These are phyloP conservation scores for Mangifera indica DNA, from an alignment of 345 rosid species.

Conservation along the genomic window DNA sequence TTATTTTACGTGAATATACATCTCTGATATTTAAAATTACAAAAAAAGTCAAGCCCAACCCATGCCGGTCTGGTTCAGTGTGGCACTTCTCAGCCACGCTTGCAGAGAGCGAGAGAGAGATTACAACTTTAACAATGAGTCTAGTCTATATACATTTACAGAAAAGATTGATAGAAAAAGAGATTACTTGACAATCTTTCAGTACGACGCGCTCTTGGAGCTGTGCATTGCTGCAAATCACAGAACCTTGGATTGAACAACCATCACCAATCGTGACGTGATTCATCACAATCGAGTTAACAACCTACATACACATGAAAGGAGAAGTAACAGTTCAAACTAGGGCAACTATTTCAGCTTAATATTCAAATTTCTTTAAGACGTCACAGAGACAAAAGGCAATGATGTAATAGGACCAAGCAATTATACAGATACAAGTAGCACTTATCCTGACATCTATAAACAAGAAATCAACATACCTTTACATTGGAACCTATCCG, in stretches of 20 bases:
- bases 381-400: neutral
- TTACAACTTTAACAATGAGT: neutral
- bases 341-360: neutral
- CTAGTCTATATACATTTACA: neutral
- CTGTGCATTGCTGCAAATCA: conserved; percentile 86
- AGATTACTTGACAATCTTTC: conserved; percentile 84
- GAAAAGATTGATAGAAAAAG: neutral
- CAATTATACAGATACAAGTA: neutral
- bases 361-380: neutral
- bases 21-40: too few species aligned
- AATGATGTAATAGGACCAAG: neutral
- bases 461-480: conserved; percentile 43
- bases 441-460: neutral
- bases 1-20: too few species aligned
- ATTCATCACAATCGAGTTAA: conserved; percentile 88
- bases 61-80: too few species aligned
- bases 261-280: conserved; percentile 89
- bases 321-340: neutral
- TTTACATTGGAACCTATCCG: conserved; percentile 95
- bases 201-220: conserved; percentile 81
- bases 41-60: too few species aligned
- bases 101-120: too few species aligned
- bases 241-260: conserved; percentile 88
- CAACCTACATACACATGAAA: conserved; percentile 51
- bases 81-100: too few species aligned